phyloP scores from a whole-genome alignment of 441 rosid genomes.

The Gossypium davidsonii region DNA sequence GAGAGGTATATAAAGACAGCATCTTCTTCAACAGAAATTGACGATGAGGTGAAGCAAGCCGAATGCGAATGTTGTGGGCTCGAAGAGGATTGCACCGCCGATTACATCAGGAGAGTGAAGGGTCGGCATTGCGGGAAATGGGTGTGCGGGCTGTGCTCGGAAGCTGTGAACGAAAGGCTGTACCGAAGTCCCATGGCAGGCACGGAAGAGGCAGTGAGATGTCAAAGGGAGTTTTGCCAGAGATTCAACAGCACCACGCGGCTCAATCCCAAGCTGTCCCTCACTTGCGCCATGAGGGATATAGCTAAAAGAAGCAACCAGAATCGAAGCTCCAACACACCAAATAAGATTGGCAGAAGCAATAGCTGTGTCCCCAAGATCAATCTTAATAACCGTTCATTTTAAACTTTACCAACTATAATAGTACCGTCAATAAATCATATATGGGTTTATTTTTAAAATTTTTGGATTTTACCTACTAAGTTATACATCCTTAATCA shows the following conservation, averaged over 20 bases:
- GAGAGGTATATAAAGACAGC: conserved; percentile 12
- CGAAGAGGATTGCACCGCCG: conserved; percentile 26
- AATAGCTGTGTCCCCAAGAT: conserved; percentile 33
- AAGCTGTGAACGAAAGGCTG: conserved; percentile 29
- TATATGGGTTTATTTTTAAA: too few species aligned
- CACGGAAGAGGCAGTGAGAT: conserved; percentile 27
- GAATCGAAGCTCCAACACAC: conserved; percentile 17
- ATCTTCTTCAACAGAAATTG: not conserved
- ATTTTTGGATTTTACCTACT: too few species aligned
- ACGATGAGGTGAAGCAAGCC: conserved; percentile 21
- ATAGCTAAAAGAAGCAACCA: conserved; percentile 30
- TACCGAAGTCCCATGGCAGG: conserved; percentile 11
- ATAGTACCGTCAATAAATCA: too few species aligned
- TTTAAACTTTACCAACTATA: too few species aligned
- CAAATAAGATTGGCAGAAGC: conserved; percentile 24
- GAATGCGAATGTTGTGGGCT: conserved; percentile 31
- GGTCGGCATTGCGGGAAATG: conserved; percentile 19
- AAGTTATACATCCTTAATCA: too few species aligned
- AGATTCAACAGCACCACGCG: conserved; percentile 28
- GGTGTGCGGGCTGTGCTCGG: conserved; percentile 33
- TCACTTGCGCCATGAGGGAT: conserved; percentile 33
- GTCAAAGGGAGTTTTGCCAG: conserved; percentile 34
- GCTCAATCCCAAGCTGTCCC: conserved; percentile 32
- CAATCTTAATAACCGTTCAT: not conserved
- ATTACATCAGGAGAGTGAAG: conserved; percentile 18